Percentiles rank a stretch among this genome's conserved stretches.
phyloP scores from a whole-genome alignment of 2,329 filamentous ascomycete genomes.

The Monosporascus sp. region DNA sequence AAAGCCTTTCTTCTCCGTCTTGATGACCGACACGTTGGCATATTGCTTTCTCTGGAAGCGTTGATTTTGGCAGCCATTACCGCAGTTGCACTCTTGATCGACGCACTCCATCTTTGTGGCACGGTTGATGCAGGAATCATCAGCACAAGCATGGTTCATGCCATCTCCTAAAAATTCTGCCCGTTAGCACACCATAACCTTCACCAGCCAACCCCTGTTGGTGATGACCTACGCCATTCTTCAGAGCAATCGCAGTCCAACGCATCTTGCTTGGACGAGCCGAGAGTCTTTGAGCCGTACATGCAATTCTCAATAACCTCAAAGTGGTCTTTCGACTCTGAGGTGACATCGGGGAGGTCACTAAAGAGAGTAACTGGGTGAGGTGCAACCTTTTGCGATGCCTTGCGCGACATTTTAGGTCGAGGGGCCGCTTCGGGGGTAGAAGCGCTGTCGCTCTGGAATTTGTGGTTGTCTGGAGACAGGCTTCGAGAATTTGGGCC shows the following conservation, averaged over 20 bases:
- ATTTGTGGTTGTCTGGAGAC: constrained; percentile 42
- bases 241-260: constrained; percentile 93
- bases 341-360: constrained; percentile 72
- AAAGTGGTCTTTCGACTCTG: constrained; percentile 71
- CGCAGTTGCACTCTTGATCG: constrained; percentile 77
- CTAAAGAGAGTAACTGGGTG: constrained; percentile 63
- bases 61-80: constrained; percentile 84
- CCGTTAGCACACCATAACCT: constrained; percentile 14
- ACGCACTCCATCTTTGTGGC: constrained; percentile 97
- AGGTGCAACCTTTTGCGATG: constrained; percentile 62
- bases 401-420: constrained; percentile 67
- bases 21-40: constrained; percentile 88
- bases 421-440: constrained; percentile 49
- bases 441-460: constrained; percentile 41
- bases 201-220: constrained; percentile 7
- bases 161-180: constrained; percentile 44
- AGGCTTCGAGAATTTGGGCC: constrained; percentile 35
- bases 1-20: constrained; percentile 96
- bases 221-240: constrained; percentile 76
- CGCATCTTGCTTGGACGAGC: constrained; percentile 81
- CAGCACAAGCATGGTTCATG: constrained; percentile 80
- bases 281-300: constrained; percentile 88
- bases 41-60: constrained; percentile 89
- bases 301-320: constrained; percentile 78
- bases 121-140: constrained; percentile 97